phyloP scores from a whole-genome alignment of 2,329 filamentous ascomycete genomes.

The Akanthomyces dipterigenus region DNA sequence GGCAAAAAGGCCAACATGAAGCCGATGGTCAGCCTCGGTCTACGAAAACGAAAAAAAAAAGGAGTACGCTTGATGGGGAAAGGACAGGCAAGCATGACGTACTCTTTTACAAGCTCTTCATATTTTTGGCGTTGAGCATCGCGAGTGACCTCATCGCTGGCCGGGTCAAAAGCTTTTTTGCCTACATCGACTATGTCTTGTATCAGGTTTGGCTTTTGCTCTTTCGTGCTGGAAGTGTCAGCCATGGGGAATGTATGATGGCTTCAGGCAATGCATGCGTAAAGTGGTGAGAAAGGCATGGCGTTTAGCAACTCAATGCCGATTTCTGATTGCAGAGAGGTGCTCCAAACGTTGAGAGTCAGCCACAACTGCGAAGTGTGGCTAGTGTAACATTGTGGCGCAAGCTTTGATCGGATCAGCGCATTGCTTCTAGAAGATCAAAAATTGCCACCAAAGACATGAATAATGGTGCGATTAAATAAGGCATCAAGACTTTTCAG shows the following conservation, averaged over 20 bases:
- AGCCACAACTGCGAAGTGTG: background rate
- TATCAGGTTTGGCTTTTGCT: constrained; percentile 24
- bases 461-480: background rate
- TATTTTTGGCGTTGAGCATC: constrained; percentile 34
- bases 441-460: background rate
- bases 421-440: background rate
- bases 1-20: background rate
- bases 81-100: constrained; percentile 15
- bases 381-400: background rate
- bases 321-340: background rate
- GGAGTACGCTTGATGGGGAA: no score
- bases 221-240: constrained; percentile 17
- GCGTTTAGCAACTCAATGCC: background rate
- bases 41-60: background rate
- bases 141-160: constrained; percentile 25
- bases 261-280: background rate
- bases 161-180: constrained; percentile 44
- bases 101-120: constrained; percentile 43
- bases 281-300: background rate
- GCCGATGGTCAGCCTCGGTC: background rate
- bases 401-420: background rate
- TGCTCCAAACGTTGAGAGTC: background rate
- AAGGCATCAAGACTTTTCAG: no score
- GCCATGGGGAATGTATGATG: constrained; percentile 18
- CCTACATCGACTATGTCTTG: constrained; percentile 33